These are phyloP conservation scores for Schoenoplectus tabernaemontani DNA, from an alignment of 202 grass and related monocot species.

Conservation along the genomic window DNA sequence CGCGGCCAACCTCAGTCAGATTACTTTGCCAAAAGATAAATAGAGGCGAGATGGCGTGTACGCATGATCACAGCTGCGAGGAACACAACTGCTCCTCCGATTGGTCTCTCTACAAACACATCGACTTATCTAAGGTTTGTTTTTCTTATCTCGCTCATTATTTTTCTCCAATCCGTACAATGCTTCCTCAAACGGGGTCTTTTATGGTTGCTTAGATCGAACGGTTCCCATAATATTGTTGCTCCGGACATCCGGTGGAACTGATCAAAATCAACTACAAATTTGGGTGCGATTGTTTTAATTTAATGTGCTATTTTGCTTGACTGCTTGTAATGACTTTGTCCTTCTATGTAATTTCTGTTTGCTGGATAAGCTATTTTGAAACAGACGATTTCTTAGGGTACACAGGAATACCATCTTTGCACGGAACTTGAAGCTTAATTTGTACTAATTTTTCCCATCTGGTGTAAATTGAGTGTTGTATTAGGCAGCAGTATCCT, in stretches of 20 bases:
- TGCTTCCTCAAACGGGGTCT: not conserved
- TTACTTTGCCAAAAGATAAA: not conserved
- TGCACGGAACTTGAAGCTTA: not conserved
- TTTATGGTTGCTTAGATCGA: not conserved
- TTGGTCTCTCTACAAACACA: conserved; percentile 93
- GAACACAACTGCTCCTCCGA: conserved; percentile 95
- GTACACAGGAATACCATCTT: not conserved
- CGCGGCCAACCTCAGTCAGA: not conserved
- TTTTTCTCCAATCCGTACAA: not conserved
- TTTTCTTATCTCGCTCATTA: not conserved
- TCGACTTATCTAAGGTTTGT: conserved; percentile 72
- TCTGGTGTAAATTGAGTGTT: too few species aligned
- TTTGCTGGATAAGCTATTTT: not conserved
- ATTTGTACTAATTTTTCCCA: not conserved
- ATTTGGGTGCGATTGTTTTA: not conserved
- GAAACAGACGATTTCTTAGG: too few species aligned
- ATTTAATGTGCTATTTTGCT: not conserved
- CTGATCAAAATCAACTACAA: conserved; percentile 3
- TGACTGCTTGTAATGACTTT: not conserved
- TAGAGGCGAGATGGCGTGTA: conserved; percentile 49
- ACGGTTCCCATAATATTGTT: not conserved
- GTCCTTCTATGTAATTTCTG: not conserved
- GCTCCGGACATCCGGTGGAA: too few species aligned
- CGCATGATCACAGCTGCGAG: conserved; percentile 93
- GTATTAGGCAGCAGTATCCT: too few species aligned